Evolutionary conservation across 148 eudicot genomes (phyloP), one percentile per base, ranked within the genome.

Genomic region (Tetragonia tetragonoides): DNA sequence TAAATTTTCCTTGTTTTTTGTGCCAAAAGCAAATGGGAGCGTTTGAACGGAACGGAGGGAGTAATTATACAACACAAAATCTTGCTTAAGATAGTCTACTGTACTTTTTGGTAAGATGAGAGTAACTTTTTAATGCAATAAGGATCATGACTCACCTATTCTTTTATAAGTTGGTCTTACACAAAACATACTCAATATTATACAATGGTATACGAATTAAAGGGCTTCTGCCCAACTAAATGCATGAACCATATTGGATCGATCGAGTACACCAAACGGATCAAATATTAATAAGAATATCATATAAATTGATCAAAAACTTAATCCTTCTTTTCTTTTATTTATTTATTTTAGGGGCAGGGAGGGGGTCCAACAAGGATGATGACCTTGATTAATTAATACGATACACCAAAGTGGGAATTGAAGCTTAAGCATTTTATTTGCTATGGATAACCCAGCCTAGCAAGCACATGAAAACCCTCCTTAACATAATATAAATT

Each of bases 341-440:
- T 53, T 53, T 3, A 10, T 14, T 14, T 10, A 8, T 53, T 53
- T 9, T 10, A 53, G 17, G 57, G 16, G 16, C 57, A 21, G 17
- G 6, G 24, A 5, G 23, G 17, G 75, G 59, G 56, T 2, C 56
- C 79, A 42, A 75, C 54, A 28, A 39, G 69, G 14, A 47, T 41
- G 40, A 63, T 34, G 14, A 37, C 24, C 4, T 41, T 68, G 42
- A 49, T 61, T 79, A 73, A 74, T 63, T 20, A 40, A 56, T 41
- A 21, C 42, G 16, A 18, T 72, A 51, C 24, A 54, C 63, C 64
- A 34, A 61, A 59, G 76, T 66, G 18, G 57, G 11, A 77, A 66
- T 67, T 77, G 56, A 64, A 76, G 76, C 66, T 40, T 28, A 17
- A 62, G 20, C 44, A 59, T 81, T n/a, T 59, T 1, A 77, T 67